Conservation (phyloP, 257 asterid species). For the Solanum dulcamara region DNA sequence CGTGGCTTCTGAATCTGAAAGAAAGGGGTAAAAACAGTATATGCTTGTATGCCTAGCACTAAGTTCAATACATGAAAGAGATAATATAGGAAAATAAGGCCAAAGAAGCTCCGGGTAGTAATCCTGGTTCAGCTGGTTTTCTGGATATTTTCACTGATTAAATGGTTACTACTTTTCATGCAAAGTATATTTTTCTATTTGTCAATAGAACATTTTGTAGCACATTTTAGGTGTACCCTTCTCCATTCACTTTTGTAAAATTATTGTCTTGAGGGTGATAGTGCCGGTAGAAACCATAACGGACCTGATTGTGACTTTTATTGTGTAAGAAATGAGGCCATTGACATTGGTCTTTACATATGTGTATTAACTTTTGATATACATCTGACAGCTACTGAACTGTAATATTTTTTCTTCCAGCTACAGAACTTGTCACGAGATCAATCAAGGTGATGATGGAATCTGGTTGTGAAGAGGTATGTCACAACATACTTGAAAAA, state of each 20-base stretch:
- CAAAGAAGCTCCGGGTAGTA: not conserved
- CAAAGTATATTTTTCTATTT: not conserved
- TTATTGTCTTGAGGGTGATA: not conserved
- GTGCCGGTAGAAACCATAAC: not conserved
- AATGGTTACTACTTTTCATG: not conserved
- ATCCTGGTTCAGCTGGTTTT: not conserved
- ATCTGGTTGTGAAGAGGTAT: conserved; percentile 94
- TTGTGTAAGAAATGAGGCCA: not conserved
- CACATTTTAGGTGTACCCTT: not conserved
- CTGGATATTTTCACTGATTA: not conserved
- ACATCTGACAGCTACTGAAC: not conserved
- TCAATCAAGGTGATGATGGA: conserved; percentile 80
- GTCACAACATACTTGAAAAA: not conserved
- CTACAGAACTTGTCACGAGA: conserved; percentile 74
- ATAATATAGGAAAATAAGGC: not conserved
- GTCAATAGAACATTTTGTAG: not conserved
- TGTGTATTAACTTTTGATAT: not conserved
- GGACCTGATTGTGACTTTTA: not conserved
- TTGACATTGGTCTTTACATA: not conserved
- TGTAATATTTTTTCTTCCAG: conserved; percentile 24
- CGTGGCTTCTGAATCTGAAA: not conserved
- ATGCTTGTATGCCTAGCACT: not conserved
- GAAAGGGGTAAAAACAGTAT: not conserved
- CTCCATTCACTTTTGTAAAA: not conserved
- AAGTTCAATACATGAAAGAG: not conserved